Evolutionary conservation across 208 protist genomes (phyloP).

Genomic region (Crithidia expoeki): DNA sequence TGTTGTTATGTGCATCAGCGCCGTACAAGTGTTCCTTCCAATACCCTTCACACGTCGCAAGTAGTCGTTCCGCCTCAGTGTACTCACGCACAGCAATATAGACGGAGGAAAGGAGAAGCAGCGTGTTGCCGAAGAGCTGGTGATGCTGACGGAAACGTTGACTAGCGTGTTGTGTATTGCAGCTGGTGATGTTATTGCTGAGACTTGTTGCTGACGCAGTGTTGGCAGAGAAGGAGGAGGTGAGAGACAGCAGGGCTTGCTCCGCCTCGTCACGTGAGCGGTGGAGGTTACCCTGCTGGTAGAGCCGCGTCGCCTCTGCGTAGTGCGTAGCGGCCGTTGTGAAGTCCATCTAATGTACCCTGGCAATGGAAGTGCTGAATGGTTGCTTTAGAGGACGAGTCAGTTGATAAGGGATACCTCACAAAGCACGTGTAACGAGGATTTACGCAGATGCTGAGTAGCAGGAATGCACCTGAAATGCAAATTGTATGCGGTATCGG

Average conservation of each 20-base stretch:
- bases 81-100: slow-evolving; percentile 49
- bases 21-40: slow-evolving; percentile 44
- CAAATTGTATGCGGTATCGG: no score
- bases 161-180: background rate
- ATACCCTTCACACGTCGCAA: slow-evolving; percentile 60
- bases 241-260: slow-evolving; percentile 32
- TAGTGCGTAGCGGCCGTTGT: slow-evolving; percentile 22
- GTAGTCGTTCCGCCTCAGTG: slow-evolving; percentile 60
- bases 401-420: no score
- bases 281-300: slow-evolving; percentile 39
- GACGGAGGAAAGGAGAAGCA: slow-evolving; percentile 57
- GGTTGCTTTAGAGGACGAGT: no score
- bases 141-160: slow-evolving; percentile 13
- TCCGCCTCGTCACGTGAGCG: slow-evolving; percentile 37
- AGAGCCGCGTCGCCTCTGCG: slow-evolving; percentile 32
- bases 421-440: no score
- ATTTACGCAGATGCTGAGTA: no score
- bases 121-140: slow-evolving; percentile 42
- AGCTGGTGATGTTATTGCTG: background rate
- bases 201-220: background rate
- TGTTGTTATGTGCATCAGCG: background rate
- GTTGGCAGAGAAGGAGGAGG: background rate
- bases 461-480: no score
- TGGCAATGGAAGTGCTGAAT: background rate
- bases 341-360: slow-evolving; percentile 5